Evolutionary conservation across 768 basidiomycete genomes (phyloP), one percentile per base, ranked within the genome.

Genomic region (Krasilnikovozyma curviuscula): DNA sequence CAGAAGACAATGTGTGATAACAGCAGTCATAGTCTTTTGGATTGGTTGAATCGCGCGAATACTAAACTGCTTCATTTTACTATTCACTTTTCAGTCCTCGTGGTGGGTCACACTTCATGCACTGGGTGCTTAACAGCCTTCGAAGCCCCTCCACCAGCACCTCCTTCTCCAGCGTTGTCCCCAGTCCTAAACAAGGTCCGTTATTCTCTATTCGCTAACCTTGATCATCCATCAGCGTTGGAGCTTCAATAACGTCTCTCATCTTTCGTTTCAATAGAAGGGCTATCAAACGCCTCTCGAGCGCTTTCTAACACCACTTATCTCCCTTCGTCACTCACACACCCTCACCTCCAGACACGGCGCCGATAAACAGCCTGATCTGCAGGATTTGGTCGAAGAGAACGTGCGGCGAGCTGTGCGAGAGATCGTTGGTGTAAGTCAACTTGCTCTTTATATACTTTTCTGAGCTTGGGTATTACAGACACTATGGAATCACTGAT

Each of bases 91-190:
- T 24, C 29, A 52, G 50, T 52, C 45, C 44, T 52, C 28, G 50
- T 52, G 34, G 50, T 52, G 18, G 50, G 50, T 28, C 50, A 52
- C 50, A 52, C 50, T 41, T 33, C 48, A 39, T 52, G 50, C 31
- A 46, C 45, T 27, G 50, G 50, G 29, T 52, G 50, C 50, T 46
- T 46, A 42, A 46, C 45, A 10, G 50, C 50, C n/a, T 52, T 33
- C 38, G 46, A 25, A 12, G 39, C 50, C 23, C 29, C 45, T 4
- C 29, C 40, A 25, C 32, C 42, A 28, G 45, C 19, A 35, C 21
- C 25, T 28, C 8, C 2, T 13, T 24, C n/a, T 14, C 32, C 34
- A 7, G 5, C 27, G 19, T 27, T n/a, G n/a, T n/a, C n/a, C n/a
- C 4, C 13, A 31, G 12, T 34, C 25, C 6, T 34, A 14, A 34